phyloP scores from a whole-genome alignment of 768 basidiomycete genomes.

The Lactarius indigo region DNA sequence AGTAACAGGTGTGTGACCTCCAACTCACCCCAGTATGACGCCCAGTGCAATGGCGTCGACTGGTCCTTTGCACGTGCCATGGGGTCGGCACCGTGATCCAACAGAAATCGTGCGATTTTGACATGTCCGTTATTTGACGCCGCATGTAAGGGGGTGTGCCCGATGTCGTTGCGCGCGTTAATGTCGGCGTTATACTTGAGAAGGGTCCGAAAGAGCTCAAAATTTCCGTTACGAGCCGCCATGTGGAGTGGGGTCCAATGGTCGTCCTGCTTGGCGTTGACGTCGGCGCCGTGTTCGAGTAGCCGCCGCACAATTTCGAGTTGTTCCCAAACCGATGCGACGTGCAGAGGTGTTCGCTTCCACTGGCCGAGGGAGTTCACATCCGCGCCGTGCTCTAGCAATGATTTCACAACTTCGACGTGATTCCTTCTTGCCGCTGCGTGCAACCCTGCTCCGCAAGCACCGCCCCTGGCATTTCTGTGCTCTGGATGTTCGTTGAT shows the following conservation, averaged over 20 bases:
- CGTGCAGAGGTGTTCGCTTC: neutral
- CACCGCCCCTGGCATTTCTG: neutral
- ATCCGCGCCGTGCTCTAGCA: neutral
- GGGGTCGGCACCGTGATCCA: neutral
- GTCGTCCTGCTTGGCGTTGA: neutral
- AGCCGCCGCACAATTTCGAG: neutral
- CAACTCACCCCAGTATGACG: neutral
- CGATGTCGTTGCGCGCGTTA: neutral
- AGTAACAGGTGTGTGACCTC: neutral
- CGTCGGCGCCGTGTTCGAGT: neutral
- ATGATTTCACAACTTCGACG: neutral
- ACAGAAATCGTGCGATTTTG: neutral
- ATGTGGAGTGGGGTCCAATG: neutral
- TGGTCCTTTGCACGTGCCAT: neutral
- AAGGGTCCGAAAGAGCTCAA: neutral
- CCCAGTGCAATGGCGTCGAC: neutral
- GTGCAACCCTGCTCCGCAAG: neutral
- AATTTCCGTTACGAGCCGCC: neutral
- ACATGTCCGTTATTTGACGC: neutral
- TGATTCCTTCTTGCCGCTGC: neutral
- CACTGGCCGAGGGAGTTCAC: neutral
- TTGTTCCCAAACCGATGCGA: neutral
- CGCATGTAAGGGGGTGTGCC: neutral
- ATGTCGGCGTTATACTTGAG: neutral
- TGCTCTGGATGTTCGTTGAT: neutral